Conservation (phyloP, 352 stramenopile species). For the Phytopythium mirpurense region DNA sequence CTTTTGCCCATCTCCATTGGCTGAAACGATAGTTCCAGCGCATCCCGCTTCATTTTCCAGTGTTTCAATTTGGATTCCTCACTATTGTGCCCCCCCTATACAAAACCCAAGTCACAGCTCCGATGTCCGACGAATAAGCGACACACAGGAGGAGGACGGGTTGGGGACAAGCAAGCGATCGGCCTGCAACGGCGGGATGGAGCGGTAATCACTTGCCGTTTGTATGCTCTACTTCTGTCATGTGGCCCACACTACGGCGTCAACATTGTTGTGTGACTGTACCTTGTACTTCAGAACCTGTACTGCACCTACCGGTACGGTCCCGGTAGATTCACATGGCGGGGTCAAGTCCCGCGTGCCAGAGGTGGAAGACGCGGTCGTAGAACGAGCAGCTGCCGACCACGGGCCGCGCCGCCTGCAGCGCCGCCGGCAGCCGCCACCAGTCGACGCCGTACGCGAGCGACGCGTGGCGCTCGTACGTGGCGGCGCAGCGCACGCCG, state of each 20-base stretch:
- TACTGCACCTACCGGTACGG: too few species aligned
- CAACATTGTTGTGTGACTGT: too few species aligned
- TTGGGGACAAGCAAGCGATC: slow-evolving; percentile 3
- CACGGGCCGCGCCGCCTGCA: slow-evolving; percentile 33
- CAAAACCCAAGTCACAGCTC: slow-evolving; percentile 1
- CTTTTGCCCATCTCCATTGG: slow-evolving; percentile 5
- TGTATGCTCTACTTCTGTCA: too few species aligned
- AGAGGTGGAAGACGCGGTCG: slow-evolving; percentile 72
- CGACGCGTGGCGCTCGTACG: slow-evolving; percentile 63
- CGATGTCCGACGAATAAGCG: not conserved
- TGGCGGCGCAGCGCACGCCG: slow-evolving; percentile 10
- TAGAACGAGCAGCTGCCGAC: slow-evolving; percentile 82
- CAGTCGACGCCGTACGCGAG: slow-evolving; percentile 85
- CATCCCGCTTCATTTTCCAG: slow-evolving; percentile 1
- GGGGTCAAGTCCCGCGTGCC: slow-evolving; percentile 30
- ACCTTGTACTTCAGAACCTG: too few species aligned
- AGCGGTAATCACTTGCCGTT: not conserved
- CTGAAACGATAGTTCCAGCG: not conserved
- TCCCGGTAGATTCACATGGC: too few species aligned
- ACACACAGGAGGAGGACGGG: too few species aligned
- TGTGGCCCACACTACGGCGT: too few species aligned
- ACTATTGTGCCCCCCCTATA: slow-evolving; percentile 9
- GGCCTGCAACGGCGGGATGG: slow-evolving; percentile 1
- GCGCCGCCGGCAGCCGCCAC: slow-evolving; percentile 42
- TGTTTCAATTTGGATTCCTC: slow-evolving; percentile 7